phyloP scores from a whole-genome alignment of 768 basidiomycete genomes.

The Auricularia sp. region DNA sequence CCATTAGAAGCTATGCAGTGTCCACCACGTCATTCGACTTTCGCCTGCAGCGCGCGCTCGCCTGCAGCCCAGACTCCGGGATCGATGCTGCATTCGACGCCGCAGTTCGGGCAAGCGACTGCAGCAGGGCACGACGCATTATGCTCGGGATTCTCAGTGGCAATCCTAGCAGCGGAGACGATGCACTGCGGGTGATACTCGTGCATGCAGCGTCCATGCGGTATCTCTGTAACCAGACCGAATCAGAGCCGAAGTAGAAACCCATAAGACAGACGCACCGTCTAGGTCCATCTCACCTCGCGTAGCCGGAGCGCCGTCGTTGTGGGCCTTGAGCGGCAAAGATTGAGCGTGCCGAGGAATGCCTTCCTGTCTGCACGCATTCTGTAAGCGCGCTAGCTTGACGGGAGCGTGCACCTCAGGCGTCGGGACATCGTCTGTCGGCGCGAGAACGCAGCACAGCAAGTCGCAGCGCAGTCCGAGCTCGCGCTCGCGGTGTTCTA shows the following conservation, averaged over 20 bases:
- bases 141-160: constrained; percentile 14
- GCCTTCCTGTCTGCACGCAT: neutral
- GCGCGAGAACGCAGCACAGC: constrained; percentile 63
- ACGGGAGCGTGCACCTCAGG: constrained; percentile 16
- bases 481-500: constrained; percentile 66
- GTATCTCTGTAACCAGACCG: too few relatives aligned
- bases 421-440: constrained; percentile 60
- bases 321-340: too few relatives aligned
- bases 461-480: constrained; percentile 64
- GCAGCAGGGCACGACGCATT: neutral
- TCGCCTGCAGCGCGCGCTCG: constrained; percentile 13
- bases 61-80: constrained; percentile 53
- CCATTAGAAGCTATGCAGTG: neutral
- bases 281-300: too few relatives aligned
- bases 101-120: constrained; percentile 67
- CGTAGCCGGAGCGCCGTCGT: too few relatives aligned
- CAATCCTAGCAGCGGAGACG: constrained; percentile 55
- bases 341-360: neutral
- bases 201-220: constrained; percentile 39
- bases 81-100: constrained; percentile 49
- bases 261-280: too few relatives aligned
- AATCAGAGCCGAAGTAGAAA: too few relatives aligned
- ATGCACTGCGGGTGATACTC: constrained; percentile 65
- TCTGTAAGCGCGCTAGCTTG: constrained; percentile 13
- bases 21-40: neutral